Evolutionary conservation across 2,329 filamentous ascomycete species (phyloP), one percentile per base, ranked within the genome.

Genomic region (Colletotrichum sp.): DNA sequence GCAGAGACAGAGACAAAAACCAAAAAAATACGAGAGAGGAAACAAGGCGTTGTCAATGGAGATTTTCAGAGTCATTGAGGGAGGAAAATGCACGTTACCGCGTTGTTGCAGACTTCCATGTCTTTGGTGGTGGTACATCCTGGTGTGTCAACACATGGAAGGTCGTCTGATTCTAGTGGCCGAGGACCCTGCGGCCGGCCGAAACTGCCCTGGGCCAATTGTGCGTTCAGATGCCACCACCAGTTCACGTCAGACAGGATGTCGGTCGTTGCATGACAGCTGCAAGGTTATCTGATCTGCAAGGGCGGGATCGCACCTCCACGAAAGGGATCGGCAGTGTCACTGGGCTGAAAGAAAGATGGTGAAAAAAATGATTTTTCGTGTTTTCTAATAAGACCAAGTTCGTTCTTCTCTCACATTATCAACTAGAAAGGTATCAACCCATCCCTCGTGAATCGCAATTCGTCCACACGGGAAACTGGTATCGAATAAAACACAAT

Each of bases 391-490:
- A 10, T 26, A 60, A 74, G 65, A 69, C 65, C n/a, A 28, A 74
- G 39, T 74, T 70, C 74, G 36, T 74, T 65, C 49, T 71, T 74
- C 59, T 76, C 70, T 74, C 65, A 69, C 34, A 76, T 69, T 74
- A 76, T 76, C 69, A 74, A 74, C 70, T 74, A 76, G 70, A 76
- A 76, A 76, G 49, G 44, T 74, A 65, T 74, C 74, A 76, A 74
- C 71, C 74, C 74, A 73, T 76, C 70, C 64, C 65, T 69, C 65
- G 59, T 76, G 70, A 52, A 74, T 34, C 59, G 36, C 57, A 30
- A 44, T 60, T 55, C 28, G 64, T 74, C 65, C 71, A 69, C 59
- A 34, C 64, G 28, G 65, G 65, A 65, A 28, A 60, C 65, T 76
- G 74, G 74, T 76, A 76, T 76, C 70, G 34, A 72, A 74, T 67